Evolutionary conservation across 257 asterid genomes (phyloP), one percentile per base, ranked within the genome.

Genomic region (Fraxinus excelsior): DNA sequence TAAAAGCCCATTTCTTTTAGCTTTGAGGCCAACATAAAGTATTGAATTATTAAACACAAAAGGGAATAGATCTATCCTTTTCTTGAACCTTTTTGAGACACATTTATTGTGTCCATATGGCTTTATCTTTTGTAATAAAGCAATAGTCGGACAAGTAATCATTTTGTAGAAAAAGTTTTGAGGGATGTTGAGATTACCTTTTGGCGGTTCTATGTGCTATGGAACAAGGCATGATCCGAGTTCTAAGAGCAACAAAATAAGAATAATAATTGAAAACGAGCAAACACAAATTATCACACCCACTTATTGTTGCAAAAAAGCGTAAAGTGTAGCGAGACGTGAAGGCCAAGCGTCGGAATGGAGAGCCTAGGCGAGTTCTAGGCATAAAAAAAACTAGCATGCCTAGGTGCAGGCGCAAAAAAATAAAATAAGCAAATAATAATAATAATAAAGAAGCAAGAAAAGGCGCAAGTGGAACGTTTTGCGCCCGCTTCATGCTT

Each of bases 1-100:
- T 18, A 51, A 70, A 79, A 83, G 68, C 14, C 26, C 44, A 40
- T 73, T 40, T 44, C 70, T 73, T 67, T 74, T 65, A 73, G 26
- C 40, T 31, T 49, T 53, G 72, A 34, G 80, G 71, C 86, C 84
- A 77, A 82, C 87, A 78, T 23, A 38, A 65, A 77, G 60, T 18
- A 76, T 79, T 73, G 78, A 76, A 80, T n/a, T 1, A 71, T 26
- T 58, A 38, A 3, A 67, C 74, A 60, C 40, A 58, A 64, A 9
- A 37, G 53, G 19, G 31, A 18, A 72, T 74, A 38, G 58, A 65
- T 13, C 44, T 69, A 77, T 62, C 79, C 66, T 42, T 68, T 51
- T 70, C 38, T 66, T 25, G 65, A 73, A 71, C 53, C 34, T 62
- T 25, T 23, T 53, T n/a, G 64, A 19, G 64, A 53, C 26, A 6